phyloP scores from a whole-genome alignment of 2,329 filamentous ascomycete genomes.

The Aspergillus sp. region DNA sequence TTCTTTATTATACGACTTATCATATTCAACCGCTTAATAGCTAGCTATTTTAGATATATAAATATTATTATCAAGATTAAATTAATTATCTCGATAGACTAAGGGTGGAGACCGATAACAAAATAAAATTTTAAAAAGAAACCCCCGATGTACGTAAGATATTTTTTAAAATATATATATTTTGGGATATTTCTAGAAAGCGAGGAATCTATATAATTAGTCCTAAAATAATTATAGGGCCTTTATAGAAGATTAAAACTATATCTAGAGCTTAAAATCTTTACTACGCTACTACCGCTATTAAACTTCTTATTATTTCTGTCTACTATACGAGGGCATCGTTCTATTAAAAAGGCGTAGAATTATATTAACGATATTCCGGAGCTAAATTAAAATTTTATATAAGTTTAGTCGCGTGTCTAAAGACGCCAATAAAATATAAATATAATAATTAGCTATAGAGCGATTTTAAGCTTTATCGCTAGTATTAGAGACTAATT shows the following conservation, averaged over 20 bases:
- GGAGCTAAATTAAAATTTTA: no score
- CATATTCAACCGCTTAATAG: not conserved
- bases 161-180: not conserved
- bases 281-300: not conserved
- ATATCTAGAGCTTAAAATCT: conserved; percentile 1
- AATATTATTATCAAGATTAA: not conserved
- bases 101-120: not conserved
- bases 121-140: not conserved
- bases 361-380: no score
- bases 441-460: no score
- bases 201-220: no score
- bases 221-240: not conserved
- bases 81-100: no score
- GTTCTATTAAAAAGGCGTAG: not conserved
- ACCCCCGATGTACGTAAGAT: not conserved
- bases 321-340: not conserved
- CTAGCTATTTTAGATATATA: not conserved
- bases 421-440: no score
- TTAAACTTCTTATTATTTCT: not conserved
- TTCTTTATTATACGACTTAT: not conserved
- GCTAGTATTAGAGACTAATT: no score
- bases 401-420: no score
- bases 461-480: no score
- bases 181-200: not conserved
- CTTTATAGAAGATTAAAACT: not conserved